These are phyloP conservation scores for Arachnopeziza araneosa DNA, from an alignment of 2,329 filamentous ascomycete genomes.

Conservation along the genomic window DNA sequence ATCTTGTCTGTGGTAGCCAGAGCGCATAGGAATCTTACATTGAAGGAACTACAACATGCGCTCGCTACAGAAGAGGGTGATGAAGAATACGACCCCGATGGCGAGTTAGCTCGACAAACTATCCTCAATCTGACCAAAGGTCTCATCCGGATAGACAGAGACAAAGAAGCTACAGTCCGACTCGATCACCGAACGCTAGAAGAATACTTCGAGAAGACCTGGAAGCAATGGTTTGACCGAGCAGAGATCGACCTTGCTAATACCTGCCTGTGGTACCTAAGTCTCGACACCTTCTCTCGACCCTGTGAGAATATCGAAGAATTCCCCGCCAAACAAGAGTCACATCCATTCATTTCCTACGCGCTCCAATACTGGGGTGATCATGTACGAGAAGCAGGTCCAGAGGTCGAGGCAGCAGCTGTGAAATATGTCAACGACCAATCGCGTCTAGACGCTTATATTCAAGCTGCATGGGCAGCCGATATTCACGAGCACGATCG, in stretches of 20 bases:
- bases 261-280: conserved; percentile 11
- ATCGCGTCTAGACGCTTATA: conserved; percentile 13
- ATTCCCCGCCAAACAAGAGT: conserved; percentile 10
- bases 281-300: conserved; percentile 10
- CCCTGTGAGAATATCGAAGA: conserved; percentile 6
- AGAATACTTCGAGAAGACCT: conserved; percentile 12
- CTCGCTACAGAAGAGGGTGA: conserved; percentile 26
- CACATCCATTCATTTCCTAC: conserved; percentile 22
- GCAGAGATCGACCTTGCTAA: conserved; percentile 9
- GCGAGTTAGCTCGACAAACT: background rate
- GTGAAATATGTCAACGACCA: conserved; percentile 10
- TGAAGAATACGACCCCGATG: conserved; percentile 9
- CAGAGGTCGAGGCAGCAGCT: conserved; percentile 4
- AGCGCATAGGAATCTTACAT: conserved; percentile 24
- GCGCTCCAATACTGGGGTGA: conserved; percentile 23
- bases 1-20: conserved; percentile 31
- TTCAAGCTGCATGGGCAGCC: conserved; percentile 15
- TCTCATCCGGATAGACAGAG: conserved; percentile 11
- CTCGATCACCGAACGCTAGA: conserved; percentile 11
- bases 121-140: conserved; percentile 15
- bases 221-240: conserved; percentile 8
- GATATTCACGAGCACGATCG: conserved; percentile 12
- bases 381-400: conserved; percentile 14
- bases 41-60: conserved; percentile 30
- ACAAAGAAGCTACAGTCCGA: conserved; percentile 6